phyloP scores from a whole-genome alignment of 345 rosid species.

The Rubroshorea leprosula region DNA sequence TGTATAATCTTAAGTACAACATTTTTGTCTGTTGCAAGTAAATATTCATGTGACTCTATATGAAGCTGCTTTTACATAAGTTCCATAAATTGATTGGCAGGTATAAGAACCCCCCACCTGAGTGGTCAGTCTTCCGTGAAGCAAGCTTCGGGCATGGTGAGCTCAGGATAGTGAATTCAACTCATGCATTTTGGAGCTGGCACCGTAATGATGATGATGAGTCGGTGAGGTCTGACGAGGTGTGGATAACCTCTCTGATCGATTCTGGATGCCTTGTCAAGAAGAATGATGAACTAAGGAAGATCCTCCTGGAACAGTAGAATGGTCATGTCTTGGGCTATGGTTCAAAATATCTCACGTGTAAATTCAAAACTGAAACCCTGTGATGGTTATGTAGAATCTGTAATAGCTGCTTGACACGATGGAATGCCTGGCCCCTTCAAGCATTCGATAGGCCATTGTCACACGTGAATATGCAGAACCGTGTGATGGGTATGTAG shows the following conservation, averaged over 20 bases:
- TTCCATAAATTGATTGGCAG: constrained; percentile 24
- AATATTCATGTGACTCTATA: constrained; percentile 1
- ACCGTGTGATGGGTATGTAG: too few relatives aligned
- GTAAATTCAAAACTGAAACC: too few relatives aligned
- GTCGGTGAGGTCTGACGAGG: constrained; percentile 71
- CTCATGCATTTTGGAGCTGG: constrained; percentile 95
- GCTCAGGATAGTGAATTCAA: constrained; percentile 64
- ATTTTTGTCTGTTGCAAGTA: not conserved
- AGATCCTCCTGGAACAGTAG: constrained; percentile 47
- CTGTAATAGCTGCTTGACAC: too few relatives aligned
- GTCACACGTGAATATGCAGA: too few relatives aligned
- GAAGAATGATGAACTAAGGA: constrained; percentile 38
- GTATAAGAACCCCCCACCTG: constrained; percentile 61
- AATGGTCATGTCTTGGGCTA: too few relatives aligned
- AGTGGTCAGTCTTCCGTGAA: constrained; percentile 94
- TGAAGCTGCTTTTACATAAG: not conserved
- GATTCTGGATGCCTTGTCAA: constrained; percentile 54
- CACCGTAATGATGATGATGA: constrained; percentile 97
- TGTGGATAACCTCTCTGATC: constrained; percentile 72
- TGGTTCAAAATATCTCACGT: too few relatives aligned
- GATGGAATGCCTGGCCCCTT: too few relatives aligned
- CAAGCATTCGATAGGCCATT: too few relatives aligned
- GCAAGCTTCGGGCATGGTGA: constrained; percentile 98
- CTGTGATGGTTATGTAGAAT: too few relatives aligned
- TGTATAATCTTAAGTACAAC: not conserved